Evolutionary conservation across 1,284 basidiomycete genomes (phyloP), one percentile per base, ranked within the genome.

Genomic region (Chiua sp.): DNA sequence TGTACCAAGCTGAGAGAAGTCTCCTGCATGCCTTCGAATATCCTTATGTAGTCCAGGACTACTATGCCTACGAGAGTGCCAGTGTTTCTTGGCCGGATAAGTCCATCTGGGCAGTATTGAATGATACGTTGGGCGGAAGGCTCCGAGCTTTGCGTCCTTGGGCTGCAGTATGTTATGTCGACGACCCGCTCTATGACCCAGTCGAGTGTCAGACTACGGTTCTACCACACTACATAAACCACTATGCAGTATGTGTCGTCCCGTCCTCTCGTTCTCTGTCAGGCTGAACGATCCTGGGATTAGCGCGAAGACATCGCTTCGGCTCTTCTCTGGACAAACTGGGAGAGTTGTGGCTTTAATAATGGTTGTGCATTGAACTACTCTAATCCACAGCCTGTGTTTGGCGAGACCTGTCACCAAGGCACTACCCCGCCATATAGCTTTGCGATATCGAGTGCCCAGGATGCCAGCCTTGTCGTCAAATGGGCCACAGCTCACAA

Each of bases 281-380:
- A 32, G 30, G 30, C 30, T 32, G 20, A 13, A 32, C 30, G 30
- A 32, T 10, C 28, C 23, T 47, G 2, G 20, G 44, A 6, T 26
- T 28, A 65, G 64, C 65, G 64, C n/a, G 62, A 67, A 56, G 46
- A 39, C n/a, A 20, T 47, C 2, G 15, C 65, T 16, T 51, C 65
- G 0, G 64, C 64, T 18, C 58, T 65, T 11, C 62, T 65, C 33
- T 67, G 64, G 63, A 4, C 54, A 11, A 65, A 65, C 53, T 67
- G 58, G 62, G 65, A 67, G 39, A 51, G 59, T 12, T 65, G 64
- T 35, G 65, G 64, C 30, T 56, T 55, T 10, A 46, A 53, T 15
- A 49, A 59, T 7, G 63, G 64, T 6, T 67, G 64, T 37, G 47
- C 54, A 20, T 26, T 65, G 26, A 63, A 65, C 39, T 65, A 67